Evolutionary conservation across 1,284 basidiomycete genomes (phyloP).

Genomic region (Leccinum pseudoinsigne): DNA sequence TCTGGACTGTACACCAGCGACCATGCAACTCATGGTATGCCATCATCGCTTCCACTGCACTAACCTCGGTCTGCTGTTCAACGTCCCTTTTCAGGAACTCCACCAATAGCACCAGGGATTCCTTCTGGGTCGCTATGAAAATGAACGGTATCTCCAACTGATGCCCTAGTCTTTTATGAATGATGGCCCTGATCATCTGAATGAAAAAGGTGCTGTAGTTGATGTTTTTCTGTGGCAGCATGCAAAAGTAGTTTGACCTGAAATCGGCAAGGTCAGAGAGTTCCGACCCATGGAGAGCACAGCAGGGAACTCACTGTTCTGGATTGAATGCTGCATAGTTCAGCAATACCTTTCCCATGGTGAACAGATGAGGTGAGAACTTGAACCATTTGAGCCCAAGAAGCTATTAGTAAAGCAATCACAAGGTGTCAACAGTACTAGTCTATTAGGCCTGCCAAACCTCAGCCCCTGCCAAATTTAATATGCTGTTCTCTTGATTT

Average conservation of each 20-base stretch:
- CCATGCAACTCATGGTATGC: slow-evolving; percentile 7
- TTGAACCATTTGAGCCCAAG: not conserved
- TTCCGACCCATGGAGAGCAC: not conserved
- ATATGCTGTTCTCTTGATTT: no score
- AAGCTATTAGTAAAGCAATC: not conserved
- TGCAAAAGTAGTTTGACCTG: slow-evolving; percentile 5
- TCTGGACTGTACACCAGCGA: not conserved
- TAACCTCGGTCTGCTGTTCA: not conserved
- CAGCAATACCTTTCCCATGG: not conserved
- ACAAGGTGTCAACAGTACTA: no score
- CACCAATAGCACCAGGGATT: not conserved
- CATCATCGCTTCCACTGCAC: not conserved
- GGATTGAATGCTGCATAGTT: not conserved
- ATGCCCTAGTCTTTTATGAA: not conserved
- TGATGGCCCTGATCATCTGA: slow-evolving; percentile 10
- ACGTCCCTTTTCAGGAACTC: not conserved
- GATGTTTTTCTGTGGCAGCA: not conserved
- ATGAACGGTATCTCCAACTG: not conserved
- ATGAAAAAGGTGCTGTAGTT: not conserved
- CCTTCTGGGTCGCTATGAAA: not conserved
- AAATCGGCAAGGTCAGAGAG: not conserved
- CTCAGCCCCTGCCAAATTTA: no score
- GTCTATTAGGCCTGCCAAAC: no score
- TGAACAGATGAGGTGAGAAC: not conserved
- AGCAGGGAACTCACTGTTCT: not conserved